Evolutionary conservation across 2,329 filamentous ascomycete genomes (phyloP).

Genomic region (Neonectria punicea): DNA sequence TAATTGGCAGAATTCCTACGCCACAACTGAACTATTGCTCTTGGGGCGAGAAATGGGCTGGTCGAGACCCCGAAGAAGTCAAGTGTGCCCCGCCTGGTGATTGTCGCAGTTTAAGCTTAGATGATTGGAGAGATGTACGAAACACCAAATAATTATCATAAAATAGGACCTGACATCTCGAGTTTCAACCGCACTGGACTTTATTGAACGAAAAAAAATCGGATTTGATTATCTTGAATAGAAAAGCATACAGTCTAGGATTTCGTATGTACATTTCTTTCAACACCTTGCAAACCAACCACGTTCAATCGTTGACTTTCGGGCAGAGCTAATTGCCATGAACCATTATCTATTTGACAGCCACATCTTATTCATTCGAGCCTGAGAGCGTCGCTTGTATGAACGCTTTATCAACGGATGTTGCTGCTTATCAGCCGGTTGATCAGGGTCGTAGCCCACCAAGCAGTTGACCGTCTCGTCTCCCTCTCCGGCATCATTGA

Average conservation of each 20-base stretch:
- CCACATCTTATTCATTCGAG: background rate
- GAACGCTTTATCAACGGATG: background rate
- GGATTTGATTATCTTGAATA: no score
- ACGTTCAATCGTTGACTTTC: background rate
- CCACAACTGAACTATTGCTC: background rate
- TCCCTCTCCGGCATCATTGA: constrained; percentile 38
- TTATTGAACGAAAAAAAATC: no score
- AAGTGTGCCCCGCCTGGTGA: background rate
- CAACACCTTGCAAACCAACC: no score
- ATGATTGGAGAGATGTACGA: background rate
- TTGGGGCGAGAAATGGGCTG: background rate
- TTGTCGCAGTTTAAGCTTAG: background rate
- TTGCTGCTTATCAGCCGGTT: constrained; percentile 23
- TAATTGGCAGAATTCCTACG: background rate
- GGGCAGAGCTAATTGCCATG: no score
- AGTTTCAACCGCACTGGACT: background rate
- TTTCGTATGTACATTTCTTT: no score
- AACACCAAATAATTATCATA: no score
- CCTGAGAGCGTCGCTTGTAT: background rate
- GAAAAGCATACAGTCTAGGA: no score
- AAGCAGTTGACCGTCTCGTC: constrained; percentile 39
- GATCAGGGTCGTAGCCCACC: constrained; percentile 37
- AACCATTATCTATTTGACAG: background rate
- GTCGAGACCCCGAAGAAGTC: background rate
- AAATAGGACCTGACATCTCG: background rate